Evolutionary conservation across 75 land plant species (phyloP), one percentile per base, ranked within the genome.

Genomic region (Pseudotsuga menziesii): DNA sequence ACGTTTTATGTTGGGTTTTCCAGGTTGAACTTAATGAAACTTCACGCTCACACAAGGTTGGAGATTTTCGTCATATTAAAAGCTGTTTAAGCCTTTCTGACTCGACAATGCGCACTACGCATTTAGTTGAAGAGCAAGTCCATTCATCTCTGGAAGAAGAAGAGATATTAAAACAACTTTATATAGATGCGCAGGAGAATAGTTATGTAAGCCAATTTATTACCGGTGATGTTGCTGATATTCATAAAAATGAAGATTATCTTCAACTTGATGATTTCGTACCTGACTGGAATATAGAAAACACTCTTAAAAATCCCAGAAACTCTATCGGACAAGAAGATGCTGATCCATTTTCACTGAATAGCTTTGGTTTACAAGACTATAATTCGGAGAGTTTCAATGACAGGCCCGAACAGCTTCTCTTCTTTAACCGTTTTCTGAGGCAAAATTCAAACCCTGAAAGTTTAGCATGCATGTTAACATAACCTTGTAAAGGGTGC

Each of bases 391-490:
- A 44, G 9, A 36, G 72, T 41, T 20, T 69, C 52, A 35, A 29
- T 17, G 48, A 69, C 48, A 8, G 14, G 9, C 52, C 19, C 5
- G 72, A 69, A 17, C 72, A 39, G 3, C 72, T 22, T 69, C 72
- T 69, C 48, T 69, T 69, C 52, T 35, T 16, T 39, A 69, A 69
- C 35, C 7, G 7, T 69, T 69, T 39, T 39, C 36, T 39, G 72
- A 41, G 48, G 13, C 72, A 39, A n/a, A n/a, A 36, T 69, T 69
- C 72, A 69, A 44, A 69, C 12, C 3, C 72, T 69, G 72, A 69
- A 9, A 7, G 17, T 69, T 64, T 64, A 15, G 32, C 15, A 17
- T 32, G 15, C 69, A 32, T 69, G 48, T 8, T 44, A 44, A 44
- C 48, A 44, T 44, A 44, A 6, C 6, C 48, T 44, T 44, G 48